A percentile compares a stretch with the other conserved stretches of the same genome.
Evolutionary conservation across 257 asterid species (phyloP).

Genomic region (Plectranthus barbatus): DNA sequence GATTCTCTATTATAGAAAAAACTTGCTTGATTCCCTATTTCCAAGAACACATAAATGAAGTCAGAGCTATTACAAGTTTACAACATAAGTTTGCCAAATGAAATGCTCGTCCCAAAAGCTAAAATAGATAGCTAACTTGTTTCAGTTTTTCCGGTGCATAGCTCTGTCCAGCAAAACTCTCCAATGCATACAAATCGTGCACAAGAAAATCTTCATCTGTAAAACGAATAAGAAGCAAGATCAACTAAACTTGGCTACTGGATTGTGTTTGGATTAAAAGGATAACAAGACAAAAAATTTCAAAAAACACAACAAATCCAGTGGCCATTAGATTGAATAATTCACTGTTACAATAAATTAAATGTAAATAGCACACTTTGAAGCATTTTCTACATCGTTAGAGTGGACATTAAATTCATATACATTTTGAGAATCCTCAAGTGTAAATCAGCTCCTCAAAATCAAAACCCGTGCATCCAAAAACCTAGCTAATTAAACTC

Average conservation of each 20-base stretch:
- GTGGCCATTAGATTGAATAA: neutral
- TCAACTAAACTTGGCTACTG: neutral
- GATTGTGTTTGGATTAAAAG: neutral
- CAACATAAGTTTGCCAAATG: neutral
- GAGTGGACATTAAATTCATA: neutral
- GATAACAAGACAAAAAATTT: neutral
- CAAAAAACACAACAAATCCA: neutral
- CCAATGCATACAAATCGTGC: constrained; percentile 46
- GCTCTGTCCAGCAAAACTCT: constrained; percentile 39
- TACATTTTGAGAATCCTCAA: neutral
- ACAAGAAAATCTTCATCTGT: constrained; percentile 76
- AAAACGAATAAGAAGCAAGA: neutral
- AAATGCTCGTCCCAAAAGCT: neutral
- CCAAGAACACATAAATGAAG: neutral
- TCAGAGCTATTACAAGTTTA: neutral
- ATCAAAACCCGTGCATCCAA: neutral
- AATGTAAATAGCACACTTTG: neutral
- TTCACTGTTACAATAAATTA: neutral
- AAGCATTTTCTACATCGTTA: neutral
- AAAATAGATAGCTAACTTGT: constrained; percentile 36
- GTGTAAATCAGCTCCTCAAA: neutral
- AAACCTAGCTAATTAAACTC: neutral
- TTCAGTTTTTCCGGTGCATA: constrained; percentile 41
- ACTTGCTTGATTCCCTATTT: constrained; percentile 60
- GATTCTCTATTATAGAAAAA: constrained; percentile 39